Base-by-base conservation (phyloP, 371 early-diverging fungal species). In the Thermomucor indicae-seudaticae region DNA sequence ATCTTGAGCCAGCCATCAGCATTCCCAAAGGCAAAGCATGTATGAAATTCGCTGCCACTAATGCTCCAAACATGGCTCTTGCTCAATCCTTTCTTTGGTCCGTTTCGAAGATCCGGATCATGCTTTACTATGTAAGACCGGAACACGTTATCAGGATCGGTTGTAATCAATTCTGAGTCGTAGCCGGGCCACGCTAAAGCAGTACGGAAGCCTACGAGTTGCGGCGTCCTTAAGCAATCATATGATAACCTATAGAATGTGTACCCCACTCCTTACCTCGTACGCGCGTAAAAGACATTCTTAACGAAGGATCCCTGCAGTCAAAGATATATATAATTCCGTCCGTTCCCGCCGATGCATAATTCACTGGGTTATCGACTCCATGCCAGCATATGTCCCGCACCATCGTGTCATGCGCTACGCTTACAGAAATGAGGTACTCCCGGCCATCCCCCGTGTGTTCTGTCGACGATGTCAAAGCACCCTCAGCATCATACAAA, bases 401-500 rank as follows among this genome's bases (percentile, higher is more conserved):
- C 7, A 61, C 50, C 6, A 29, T 49, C 14, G 61, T 49, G 22
- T 52, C 56, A 17, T 56, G 49, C n/a, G 3, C 25, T 32, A 6
- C 24, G 25, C n/a, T 16, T 17, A 17, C 34, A 12, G 27, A 7
- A 30, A 12, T 23, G 20, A 3, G 49, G 6, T 38, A 47, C 35
- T 34, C 23, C 19, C 39, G 24, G 1, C 23, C 24, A 41, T 52
- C 43, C 5, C 27, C 14, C 16, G 16, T 7, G 6, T 31, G 16
- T 4, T 25, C 35, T 7, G 19, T 32, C 4, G 37, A 20, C 14
- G 37, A 32, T 6, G 22, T 24, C 12, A 72, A 46, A 1, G 68
- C 65, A 0, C n/a, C 27, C 1, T 52, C 35, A 3, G 65, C 49
- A 38, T 65, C 47, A 61, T 57, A 72, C 8, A 68, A 28, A 6